Percentiles rank a stretch among this genome's conserved stretches.
Evolutionary conservation across 1,284 basidiomycete species (phyloP).

Genomic region (Boletus smithii): DNA sequence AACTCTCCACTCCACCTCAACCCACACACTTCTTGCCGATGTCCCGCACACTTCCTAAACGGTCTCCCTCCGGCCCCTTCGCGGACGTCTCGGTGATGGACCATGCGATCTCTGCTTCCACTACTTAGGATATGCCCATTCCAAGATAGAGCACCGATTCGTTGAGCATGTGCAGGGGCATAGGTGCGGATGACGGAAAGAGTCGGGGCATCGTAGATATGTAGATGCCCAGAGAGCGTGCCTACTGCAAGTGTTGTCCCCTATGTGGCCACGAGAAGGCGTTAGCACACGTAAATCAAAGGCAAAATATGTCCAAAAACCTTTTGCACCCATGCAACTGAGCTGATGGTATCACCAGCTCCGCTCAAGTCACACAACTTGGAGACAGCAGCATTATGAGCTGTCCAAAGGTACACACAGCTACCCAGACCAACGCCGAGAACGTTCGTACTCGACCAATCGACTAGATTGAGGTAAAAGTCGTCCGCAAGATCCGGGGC

Average conservation of each 20-base stretch:
- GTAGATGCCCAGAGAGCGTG: conserved; percentile 81
- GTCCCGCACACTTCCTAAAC: conserved; percentile 76
- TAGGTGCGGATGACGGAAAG: conserved; percentile 81
- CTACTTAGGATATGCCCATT: conserved; percentile 86
- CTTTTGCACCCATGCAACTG: conserved; percentile 90
- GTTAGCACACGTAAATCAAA: conserved; percentile 26
- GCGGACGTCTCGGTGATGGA: conserved; percentile 91
- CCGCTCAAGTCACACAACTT: conserved; percentile 83
- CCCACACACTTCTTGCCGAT: conserved; percentile 96
- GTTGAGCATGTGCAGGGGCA: conserved; percentile 80
- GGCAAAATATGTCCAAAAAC: conserved; percentile 38
- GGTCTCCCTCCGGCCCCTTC: conserved; percentile 60
- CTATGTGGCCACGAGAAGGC: conserved; percentile 33
- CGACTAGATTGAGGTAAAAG: conserved; percentile 97
- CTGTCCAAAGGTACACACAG: conserved; percentile 97
- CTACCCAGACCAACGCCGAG: conserved; percentile 90
- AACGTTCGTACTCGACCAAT: conserved; percentile 95
- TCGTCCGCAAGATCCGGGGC: conserved; percentile 97
- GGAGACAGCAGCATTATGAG: conserved; percentile 87
- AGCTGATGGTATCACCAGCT: conserved; percentile 70
- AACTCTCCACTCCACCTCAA: conserved; percentile 77
- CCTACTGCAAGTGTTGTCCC: conserved; percentile 91
- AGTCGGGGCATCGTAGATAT: conserved; percentile 92
- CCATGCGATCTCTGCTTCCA: conserved; percentile 87
- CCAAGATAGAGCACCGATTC: conserved; percentile 95